Evolutionary conservation across 2,329 filamentous ascomycete species (phyloP).

Genomic region (Ascochyta clinopodiicola): DNA sequence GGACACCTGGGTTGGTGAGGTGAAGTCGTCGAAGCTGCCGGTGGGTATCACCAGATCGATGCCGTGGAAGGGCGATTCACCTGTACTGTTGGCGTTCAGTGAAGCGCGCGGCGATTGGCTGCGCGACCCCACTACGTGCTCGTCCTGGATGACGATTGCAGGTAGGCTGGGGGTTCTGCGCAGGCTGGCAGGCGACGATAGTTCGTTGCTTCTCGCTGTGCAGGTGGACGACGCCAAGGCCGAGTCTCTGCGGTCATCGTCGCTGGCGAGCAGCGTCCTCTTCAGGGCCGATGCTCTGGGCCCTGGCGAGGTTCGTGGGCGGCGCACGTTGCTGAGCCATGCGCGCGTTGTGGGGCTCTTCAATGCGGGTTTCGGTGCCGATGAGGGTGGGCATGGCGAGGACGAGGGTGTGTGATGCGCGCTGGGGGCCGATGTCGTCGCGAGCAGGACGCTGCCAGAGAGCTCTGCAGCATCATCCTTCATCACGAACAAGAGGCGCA

Average conservation of each 20-base stretch:
- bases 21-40: constrained; percentile 60
- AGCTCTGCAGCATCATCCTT: constrained; percentile 38
- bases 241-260: constrained; percentile 50
- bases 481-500: constrained; percentile 39
- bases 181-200: constrained; percentile 40
- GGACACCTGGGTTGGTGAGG: constrained; percentile 57
- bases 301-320: constrained; percentile 47
- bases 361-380: constrained; percentile 21
- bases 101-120: constrained; percentile 19
- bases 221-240: constrained; percentile 48
- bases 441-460: constrained; percentile 29
- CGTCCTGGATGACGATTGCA: constrained; percentile 54
- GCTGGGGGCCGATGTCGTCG: constrained; percentile 17
- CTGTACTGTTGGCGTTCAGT: constrained; percentile 15
- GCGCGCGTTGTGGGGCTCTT: constrained; percentile 37
- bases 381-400: constrained; percentile 2
- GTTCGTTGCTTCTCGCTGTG: constrained; percentile 40
- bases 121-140: constrained; percentile 24
- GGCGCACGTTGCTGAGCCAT: constrained; percentile 48
- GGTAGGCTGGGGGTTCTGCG: constrained; percentile 52
- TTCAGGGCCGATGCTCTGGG: constrained; percentile 43
- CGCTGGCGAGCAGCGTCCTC: constrained; percentile 36
- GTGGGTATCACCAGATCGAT: constrained; percentile 64
- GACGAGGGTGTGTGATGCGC: not conserved
- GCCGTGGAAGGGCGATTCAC: constrained; percentile 50